Evolutionary conservation across 2,329 filamentous ascomycete genomes (phyloP).

Genomic region (Hypocrella siamensis): DNA sequence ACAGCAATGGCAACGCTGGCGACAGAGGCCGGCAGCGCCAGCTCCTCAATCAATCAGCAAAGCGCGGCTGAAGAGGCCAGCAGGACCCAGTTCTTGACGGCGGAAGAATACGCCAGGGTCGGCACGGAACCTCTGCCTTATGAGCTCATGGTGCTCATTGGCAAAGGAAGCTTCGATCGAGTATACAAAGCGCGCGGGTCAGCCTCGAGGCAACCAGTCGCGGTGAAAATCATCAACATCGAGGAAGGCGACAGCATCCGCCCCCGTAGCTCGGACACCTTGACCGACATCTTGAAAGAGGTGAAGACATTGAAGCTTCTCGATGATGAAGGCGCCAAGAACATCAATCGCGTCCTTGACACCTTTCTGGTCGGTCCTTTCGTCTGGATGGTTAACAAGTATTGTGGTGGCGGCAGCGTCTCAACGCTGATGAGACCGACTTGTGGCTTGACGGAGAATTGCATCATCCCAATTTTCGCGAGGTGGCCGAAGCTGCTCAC

Average conservation of each 20-base stretch:
- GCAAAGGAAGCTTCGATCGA: conserved; percentile 57
- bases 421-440: conserved; percentile 54
- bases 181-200: conserved; percentile 49
- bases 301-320: conserved; percentile 53
- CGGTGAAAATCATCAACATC: conserved; percentile 64
- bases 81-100: conserved; percentile 47
- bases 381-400: conserved; percentile 78
- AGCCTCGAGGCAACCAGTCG: conserved; percentile 34
- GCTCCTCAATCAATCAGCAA: conserved; percentile 20
- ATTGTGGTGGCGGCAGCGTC: conserved; percentile 71
- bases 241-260: conserved; percentile 53
- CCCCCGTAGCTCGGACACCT: conserved; percentile 43
- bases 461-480: conserved; percentile 53
- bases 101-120: conserved; percentile 41
- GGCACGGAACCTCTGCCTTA: conserved; percentile 48
- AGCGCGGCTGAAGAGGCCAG: conserved; percentile 52
- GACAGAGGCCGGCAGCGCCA: conserved; percentile 12
- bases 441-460: conserved; percentile 50
- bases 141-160: conserved; percentile 52
- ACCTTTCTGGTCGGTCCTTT: conserved; percentile 60
- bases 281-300: conserved; percentile 47
- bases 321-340: conserved; percentile 55
- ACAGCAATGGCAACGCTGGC: conserved; percentile 1
- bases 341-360: conserved; percentile 68
- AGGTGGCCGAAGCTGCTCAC: conserved; percentile 46